Base-by-base conservation (phyloP, 345 rosid species). In the Carallia pectinifolia region DNA sequence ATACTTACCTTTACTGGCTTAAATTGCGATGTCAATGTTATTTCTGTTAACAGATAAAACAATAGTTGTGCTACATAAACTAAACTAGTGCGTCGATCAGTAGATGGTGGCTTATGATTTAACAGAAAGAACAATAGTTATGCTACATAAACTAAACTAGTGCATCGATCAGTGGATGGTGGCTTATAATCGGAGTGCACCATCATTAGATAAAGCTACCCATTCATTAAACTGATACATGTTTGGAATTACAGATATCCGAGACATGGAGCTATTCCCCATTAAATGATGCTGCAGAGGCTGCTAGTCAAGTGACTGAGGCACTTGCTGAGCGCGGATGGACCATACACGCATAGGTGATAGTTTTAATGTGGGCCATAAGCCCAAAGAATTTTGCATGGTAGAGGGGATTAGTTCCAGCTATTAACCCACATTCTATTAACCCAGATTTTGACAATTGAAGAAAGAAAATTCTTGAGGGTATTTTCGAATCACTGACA, bases 241-340 rank as follows among this genome's bases (percentile, higher is more conserved):
- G n/a, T 58, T 39, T 31, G 39, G 33, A 36, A 47, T 19, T 62
- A 12, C 80, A 77, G 76, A 67, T 77, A 56, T 77, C 80, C 1
- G 53, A 77, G 61, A 63, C 47, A 55, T 77, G 80, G 80, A 77
- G 70, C 66, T 77, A 77, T 37, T 61, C 73, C 48, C 79, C 75
- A 31, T 70, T 77, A n/a, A 72, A 69, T 58, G 80, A 77, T 62
- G 27, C 68, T 52, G 55, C 70, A 56, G 64, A 68, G 27, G 74
- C 77, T 38, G 74, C 77, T n/a, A 63, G 19, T 47, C 65, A 17
- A 16, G 70, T 75, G 64, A 47, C 60, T 27, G 58, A 61, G 58
- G 65, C 72, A 37, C 72, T 67, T 64, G 66, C 80, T 38, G 64
- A 58, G 59, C 72, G 76, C 1, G 66, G 75, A 29, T 78, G 75